Evolutionary conservation across 148 eudicot genomes (phyloP).

Genomic region (Persicaria maculosa): DNA sequence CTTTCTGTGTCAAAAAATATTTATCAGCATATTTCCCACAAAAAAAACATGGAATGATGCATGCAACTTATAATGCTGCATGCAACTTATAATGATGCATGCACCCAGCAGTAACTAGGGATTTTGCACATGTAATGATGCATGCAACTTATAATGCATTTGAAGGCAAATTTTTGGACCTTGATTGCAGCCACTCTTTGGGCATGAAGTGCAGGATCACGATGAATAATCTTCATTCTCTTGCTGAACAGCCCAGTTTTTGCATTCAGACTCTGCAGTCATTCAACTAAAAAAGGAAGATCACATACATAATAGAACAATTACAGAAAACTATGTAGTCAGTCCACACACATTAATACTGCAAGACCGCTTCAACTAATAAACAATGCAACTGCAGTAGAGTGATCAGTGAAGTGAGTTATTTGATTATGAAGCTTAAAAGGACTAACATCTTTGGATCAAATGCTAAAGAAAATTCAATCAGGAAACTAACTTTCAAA

Average conservation of each 20-base stretch:
- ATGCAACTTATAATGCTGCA: too few relatives aligned
- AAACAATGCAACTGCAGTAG: background rate
- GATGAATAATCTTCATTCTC: constrained; percentile 91
- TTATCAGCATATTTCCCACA: background rate
- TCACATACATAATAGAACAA: constrained; percentile 29
- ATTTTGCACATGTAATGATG: background rate
- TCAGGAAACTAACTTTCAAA: constrained; percentile 61
- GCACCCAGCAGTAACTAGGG: background rate
- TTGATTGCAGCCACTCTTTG: constrained; percentile 92
- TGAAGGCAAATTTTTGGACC: constrained; percentile 28
- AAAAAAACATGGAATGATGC: background rate
- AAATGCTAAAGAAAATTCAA: constrained; percentile 8
- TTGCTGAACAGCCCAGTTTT: constrained; percentile 87
- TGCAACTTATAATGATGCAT: too few relatives aligned
- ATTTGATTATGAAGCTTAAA: background rate
- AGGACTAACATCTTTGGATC: background rate
- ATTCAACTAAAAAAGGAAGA: constrained; percentile 70
- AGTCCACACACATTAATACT: background rate
- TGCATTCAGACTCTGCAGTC: constrained; percentile 98
- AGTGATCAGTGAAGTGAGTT: background rate
- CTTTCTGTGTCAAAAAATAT: constrained; percentile 32
- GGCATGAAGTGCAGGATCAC: constrained; percentile 77
- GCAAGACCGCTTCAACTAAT: background rate
- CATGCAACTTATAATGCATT: background rate
- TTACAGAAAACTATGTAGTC: background rate